Conservation (phyloP, 176 grass and related monocot species). For the Zea luxurians region DNA sequence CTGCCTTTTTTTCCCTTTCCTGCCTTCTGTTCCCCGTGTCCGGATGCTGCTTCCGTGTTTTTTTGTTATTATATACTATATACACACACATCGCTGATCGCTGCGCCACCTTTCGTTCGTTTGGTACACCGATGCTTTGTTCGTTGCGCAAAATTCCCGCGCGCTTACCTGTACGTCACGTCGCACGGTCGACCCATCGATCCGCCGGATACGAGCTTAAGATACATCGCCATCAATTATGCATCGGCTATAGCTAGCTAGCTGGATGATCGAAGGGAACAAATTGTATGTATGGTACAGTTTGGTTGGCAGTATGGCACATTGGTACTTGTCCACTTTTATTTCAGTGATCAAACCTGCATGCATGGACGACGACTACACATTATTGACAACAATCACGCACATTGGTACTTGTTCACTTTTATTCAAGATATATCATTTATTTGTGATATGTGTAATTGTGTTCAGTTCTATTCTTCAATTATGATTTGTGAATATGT, state of each 20-base stretch:
- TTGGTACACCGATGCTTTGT: constrained; percentile 37
- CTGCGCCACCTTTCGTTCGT: constrained; percentile 30
- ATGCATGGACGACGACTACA: too few relatives aligned
- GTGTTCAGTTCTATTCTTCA: too few relatives aligned
- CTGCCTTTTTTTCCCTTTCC: constrained; percentile 30
- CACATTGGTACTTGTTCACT: too few relatives aligned
- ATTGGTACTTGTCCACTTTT: constrained; percentile 1
- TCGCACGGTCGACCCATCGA: constrained; percentile 1
- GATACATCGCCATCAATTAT: constrained; percentile 18
- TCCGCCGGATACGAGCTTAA: not conserved
- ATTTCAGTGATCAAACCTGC: not conserved
- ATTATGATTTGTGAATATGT: too few relatives aligned
- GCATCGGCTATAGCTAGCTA: not conserved
- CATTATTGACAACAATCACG: too few relatives aligned
- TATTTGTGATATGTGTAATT: too few relatives aligned
- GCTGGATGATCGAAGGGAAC: not conserved
- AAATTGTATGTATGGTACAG: not conserved
- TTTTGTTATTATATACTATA: not conserved
- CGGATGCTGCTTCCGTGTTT: not conserved
- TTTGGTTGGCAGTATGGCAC: constrained; percentile 20
- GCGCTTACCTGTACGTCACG: constrained; percentile 25
- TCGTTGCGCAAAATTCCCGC: constrained; percentile 24
- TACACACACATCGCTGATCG: not conserved
- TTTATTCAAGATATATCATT: too few relatives aligned
- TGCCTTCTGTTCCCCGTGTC: constrained; percentile 13